These are phyloP conservation scores for Tolypocladium guangdongense DNA, from an alignment of 2,329 filamentous ascomycete species.

Conservation along the genomic window DNA sequence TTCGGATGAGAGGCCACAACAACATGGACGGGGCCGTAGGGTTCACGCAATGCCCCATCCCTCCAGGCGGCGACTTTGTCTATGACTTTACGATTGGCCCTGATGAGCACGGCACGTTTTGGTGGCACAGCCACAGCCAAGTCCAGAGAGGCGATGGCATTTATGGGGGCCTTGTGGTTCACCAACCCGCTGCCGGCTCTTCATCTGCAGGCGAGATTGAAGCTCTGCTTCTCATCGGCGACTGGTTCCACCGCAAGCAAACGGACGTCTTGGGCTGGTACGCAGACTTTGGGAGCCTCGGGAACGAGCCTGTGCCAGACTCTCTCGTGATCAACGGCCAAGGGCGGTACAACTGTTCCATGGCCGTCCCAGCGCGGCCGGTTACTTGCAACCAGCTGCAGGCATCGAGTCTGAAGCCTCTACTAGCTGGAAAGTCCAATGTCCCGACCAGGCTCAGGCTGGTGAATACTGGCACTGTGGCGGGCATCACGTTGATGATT, in stretches of 20 bases:
- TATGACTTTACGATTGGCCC: slow-evolving; percentile 46
- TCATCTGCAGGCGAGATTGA: slow-evolving; percentile 28
- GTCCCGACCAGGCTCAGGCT: slow-evolving; percentile 8
- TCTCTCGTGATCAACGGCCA: slow-evolving; percentile 24
- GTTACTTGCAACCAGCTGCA: slow-evolving; percentile 8
- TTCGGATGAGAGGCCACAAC: slow-evolving; percentile 62
- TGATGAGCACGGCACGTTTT: slow-evolving; percentile 43
- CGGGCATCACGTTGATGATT: slow-evolving; percentile 9
- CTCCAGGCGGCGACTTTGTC: slow-evolving; percentile 38
- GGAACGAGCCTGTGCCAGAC: slow-evolving; percentile 27
- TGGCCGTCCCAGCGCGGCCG: slow-evolving; percentile 14
- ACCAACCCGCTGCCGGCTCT: slow-evolving; percentile 29
- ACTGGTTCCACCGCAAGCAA: slow-evolving; percentile 26
- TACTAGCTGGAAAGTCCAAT: slow-evolving; percentile 4
- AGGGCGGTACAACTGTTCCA: slow-evolving; percentile 18
- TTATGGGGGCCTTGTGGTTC: slow-evolving; percentile 46
- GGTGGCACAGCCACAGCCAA: slow-evolving; percentile 50
- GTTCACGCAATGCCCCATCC: slow-evolving; percentile 37
- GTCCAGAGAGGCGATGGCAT: slow-evolving; percentile 41
- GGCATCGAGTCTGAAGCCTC: slow-evolving; percentile 4
- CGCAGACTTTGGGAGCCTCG: slow-evolving; percentile 20
- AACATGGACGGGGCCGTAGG: slow-evolving; percentile 52
- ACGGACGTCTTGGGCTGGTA: slow-evolving; percentile 21
- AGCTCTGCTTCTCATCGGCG: slow-evolving; percentile 39
- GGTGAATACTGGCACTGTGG: slow-evolving; percentile 13